Percentiles rank a stretch among this genome's conserved stretches.
These are phyloP conservation scores for Catharanthus roseus DNA, from an alignment of 257 asterid species.

Conservation along the genomic window DNA sequence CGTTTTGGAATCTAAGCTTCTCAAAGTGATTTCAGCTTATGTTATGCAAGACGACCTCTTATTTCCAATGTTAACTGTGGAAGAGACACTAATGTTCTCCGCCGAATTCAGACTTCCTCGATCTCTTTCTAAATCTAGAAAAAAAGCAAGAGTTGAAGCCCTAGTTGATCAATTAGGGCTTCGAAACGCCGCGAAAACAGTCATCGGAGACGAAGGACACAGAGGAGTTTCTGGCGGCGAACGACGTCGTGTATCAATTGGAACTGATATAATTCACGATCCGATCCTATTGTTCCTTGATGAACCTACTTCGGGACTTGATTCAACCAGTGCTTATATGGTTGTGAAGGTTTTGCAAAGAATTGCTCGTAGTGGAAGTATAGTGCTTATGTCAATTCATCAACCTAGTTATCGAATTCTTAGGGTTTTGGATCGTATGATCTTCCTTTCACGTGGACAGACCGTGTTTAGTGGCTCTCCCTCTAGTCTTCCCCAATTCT, in stretches of 20 bases:
- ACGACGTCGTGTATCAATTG: constrained; percentile 41
- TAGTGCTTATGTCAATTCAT: constrained; percentile 60
- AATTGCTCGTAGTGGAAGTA: constrained; percentile 49
- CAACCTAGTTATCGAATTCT: constrained; percentile 43
- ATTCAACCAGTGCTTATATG: constrained; percentile 63
- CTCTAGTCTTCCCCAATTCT: constrained; percentile 18
- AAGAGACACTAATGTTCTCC: constrained; percentile 44
- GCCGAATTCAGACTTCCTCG: constrained; percentile 40
- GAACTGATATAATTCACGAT: constrained; percentile 41
- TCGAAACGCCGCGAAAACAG: constrained; percentile 33
- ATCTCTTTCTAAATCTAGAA: constrained; percentile 23
- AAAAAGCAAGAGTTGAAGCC: constrained; percentile 31
- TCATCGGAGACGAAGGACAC: constrained; percentile 47
- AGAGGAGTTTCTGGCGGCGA: constrained; percentile 45
- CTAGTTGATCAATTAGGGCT: constrained; percentile 39
- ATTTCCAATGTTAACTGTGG: constrained; percentile 44
- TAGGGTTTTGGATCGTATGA: constrained; percentile 27
- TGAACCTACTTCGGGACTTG: constrained; percentile 70
- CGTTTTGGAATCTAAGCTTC: constrained; percentile 29
- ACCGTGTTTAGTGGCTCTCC: constrained; percentile 34
- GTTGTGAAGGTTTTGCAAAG: constrained; percentile 50
- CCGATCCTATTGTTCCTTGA: constrained; percentile 50
- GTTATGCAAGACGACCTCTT: constrained; percentile 45
- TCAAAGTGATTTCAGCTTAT: constrained; percentile 38
- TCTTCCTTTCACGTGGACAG: constrained; percentile 36